A percentile compares a stretch with the other conserved stretches of the same genome.
These are phyloP conservation scores for Eutypella sp. DNA, from an alignment of 2,329 filamentous ascomycete species.

Conservation along the genomic window DNA sequence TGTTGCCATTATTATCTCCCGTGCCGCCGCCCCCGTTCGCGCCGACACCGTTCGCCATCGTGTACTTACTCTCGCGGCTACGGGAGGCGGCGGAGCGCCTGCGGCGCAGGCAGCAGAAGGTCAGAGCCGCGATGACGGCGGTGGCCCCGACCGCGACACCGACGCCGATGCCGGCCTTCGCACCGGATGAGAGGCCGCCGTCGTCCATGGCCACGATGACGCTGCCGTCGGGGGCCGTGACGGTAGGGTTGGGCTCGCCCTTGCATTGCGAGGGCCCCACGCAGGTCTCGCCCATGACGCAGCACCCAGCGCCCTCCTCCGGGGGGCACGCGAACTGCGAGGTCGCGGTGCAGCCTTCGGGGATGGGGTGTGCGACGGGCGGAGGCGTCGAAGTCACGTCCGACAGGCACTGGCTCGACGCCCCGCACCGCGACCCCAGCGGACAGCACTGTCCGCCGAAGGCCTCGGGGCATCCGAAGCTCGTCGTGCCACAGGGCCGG, in stretches of 20 bases:
- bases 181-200: slow-evolving; percentile 39
- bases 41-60: not conserved
- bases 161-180: slow-evolving; percentile 53
- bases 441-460: slow-evolving; percentile 47
- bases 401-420: slow-evolving; percentile 29
- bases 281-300: slow-evolving; percentile 34
- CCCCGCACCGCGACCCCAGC: slow-evolving; percentile 38
- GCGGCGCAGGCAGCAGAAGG: slow-evolving; percentile 44
- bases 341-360: slow-evolving; percentile 37
- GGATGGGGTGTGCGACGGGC: slow-evolving; percentile 29
- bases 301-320: slow-evolving; percentile 45
- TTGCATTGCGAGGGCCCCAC: slow-evolving; percentile 3
- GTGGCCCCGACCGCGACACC: slow-evolving; percentile 43
- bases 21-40: not conserved
- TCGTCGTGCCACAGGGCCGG: slow-evolving; percentile 21
- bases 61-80: not conserved
- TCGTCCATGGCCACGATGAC: slow-evolving; percentile 22
- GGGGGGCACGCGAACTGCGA: slow-evolving; percentile 37
- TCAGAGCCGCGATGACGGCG: slow-evolving; percentile 35
- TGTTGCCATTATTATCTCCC: not conserved
- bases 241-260: slow-evolving; percentile 33
- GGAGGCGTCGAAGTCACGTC: slow-evolving; percentile 14
- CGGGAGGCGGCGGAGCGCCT: slow-evolving; percentile 16
- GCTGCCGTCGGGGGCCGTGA: slow-evolving; percentile 28
- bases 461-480: slow-evolving; percentile 38